Evolutionary conservation across 257 asterid species (phyloP), one percentile per base, ranked within the genome.

Genomic region (Solanum clarkiae): DNA sequence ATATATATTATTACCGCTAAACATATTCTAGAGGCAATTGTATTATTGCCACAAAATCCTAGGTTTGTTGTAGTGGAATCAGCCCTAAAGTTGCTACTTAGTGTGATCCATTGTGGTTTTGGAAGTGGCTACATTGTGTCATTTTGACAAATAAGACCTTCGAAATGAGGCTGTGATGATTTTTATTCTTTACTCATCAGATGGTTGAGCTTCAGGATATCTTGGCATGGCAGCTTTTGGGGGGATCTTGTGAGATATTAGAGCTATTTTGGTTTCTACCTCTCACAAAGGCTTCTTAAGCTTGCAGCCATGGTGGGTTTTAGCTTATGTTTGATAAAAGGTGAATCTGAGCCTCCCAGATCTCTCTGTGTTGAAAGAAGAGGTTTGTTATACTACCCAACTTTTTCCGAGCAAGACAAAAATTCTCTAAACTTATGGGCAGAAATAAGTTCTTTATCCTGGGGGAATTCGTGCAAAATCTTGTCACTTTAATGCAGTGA

Each of bases 271-370:
- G 10, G 59, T 45, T 72, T n/a, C 79, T 51, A 87, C 29, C 14
- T 85, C 84, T 85, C 85, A 82, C 60, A n/a, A 70, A 84, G 88
- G 80, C 80, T 53, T 62, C 86, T 57, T 17, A 18, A 65, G 40
- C 26, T 60, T 81, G 75, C 59, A 81, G 59, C 75, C 84, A 60
- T 81, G 59, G 75, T 15, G 9, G 56, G 40, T 12, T 32, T 16
- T 32, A 40, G 55, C 29, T 70, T 17, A 71, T 42, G 55, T 10
- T 10, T 20, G 54, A 10, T 26, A 10, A 1, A 40, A 69, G 24
- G 51, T 4, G 16, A 40, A 40, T 69, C 26, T 9, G 53, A 69
- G 59, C 59, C 57, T 47, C 81, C 44, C 8, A 12, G 14, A 13
- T 71, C 2, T 74, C 14, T 13, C 13, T 0, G 14, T 20, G 17